Percentiles rank a stretch among this genome's conserved stretches.
phyloP scores from a whole-genome alignment of 2,329 filamentous ascomycete genomes.

The Fusarium xyrophilum region DNA sequence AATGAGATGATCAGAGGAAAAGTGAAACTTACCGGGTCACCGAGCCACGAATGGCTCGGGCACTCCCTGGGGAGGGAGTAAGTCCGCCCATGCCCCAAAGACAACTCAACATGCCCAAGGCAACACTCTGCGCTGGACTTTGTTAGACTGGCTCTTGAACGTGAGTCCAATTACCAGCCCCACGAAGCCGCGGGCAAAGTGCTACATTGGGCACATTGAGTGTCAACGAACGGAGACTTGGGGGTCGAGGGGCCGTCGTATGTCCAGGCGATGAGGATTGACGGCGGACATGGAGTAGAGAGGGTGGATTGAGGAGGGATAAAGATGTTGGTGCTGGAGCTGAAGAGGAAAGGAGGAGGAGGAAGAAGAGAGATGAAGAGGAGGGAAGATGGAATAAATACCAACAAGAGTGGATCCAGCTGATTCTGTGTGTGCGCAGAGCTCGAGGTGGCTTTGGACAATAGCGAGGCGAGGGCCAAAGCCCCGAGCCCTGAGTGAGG shows the following conservation, averaged over 20 bases:
- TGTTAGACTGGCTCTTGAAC: background rate
- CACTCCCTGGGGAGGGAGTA: background rate
- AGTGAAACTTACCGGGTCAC: background rate
- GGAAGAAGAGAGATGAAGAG: background rate
- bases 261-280: background rate
- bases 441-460: background rate
- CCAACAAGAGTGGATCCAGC: background rate
- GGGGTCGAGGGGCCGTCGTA: rapidly evolving
- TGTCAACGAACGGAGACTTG: background rate
- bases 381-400: background rate
- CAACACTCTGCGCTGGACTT: background rate
- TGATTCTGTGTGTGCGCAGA: background rate
- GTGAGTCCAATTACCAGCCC: background rate
- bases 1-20: background rate
- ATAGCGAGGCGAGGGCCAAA: background rate
- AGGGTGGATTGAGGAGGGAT: background rate
- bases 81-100: background rate
- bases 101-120: background rate
- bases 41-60: background rate
- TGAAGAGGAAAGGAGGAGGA: background rate
- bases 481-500: background rate
- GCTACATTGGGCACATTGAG: background rate
- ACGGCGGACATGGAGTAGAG: background rate
- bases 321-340: background rate
- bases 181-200: background rate